Evolutionary conservation across 495 filamentous ascomycete species (phyloP).

Genomic region (Annulohypoxylon nitens): DNA sequence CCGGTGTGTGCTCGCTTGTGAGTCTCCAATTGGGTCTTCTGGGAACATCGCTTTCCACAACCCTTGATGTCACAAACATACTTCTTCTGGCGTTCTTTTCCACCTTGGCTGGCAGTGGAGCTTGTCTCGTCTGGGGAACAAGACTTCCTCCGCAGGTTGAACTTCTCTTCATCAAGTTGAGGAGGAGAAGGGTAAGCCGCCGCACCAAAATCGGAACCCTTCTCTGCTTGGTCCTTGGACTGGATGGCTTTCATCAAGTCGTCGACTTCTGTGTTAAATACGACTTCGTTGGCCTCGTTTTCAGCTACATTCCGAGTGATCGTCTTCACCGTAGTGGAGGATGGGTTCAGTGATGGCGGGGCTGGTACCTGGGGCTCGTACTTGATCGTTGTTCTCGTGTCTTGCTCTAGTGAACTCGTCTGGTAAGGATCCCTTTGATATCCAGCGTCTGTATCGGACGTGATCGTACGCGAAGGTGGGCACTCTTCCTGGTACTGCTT

Average conservation of each 20-base stretch:
- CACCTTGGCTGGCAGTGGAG: not conserved
- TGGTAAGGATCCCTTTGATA: constrained; percentile 37
- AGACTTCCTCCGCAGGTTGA: constrained; percentile 40
- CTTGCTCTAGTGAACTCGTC: constrained; percentile 31
- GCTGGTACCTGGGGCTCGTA: constrained; percentile 51
- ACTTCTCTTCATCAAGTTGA: constrained; percentile 37
- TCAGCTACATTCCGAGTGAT: constrained; percentile 48
- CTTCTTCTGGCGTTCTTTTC: constrained; percentile 64
- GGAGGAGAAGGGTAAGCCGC: constrained; percentile 42
- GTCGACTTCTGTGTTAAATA: constrained; percentile 87
- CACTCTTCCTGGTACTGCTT: constrained; percentile 57
- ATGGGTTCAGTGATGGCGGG: constrained; percentile 27
- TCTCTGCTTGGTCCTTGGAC: constrained; percentile 66
- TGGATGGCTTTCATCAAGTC: constrained; percentile 95
- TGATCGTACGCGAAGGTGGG: constrained; percentile 40
- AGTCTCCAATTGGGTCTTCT: constrained; percentile 95
- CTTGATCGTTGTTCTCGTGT: constrained; percentile 47
- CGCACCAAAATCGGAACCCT: constrained; percentile 11
- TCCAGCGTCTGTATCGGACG: constrained; percentile 19
- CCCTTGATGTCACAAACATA: constrained; percentile 81
- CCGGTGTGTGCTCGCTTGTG: constrained; percentile 92
- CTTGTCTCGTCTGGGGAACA: constrained; percentile 28
- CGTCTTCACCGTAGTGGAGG: constrained; percentile 35
- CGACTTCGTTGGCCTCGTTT: constrained; percentile 54
- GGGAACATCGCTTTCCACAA: constrained; percentile 86